These are phyloP conservation scores for Sophora flavescens DNA, from an alignment of 306 rosid genomes.

Conservation along the genomic window DNA sequence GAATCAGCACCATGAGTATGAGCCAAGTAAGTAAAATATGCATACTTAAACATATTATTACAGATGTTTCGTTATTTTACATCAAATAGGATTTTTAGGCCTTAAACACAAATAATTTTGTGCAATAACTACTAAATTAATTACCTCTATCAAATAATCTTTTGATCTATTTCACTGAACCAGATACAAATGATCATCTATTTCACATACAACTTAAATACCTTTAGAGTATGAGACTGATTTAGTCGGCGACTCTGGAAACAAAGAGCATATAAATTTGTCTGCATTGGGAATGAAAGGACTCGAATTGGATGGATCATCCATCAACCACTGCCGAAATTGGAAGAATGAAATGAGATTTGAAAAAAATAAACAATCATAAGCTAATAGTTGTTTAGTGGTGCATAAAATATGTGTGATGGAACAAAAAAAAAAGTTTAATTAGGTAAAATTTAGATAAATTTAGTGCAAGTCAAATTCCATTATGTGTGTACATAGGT, in stretches of 20 bases:
- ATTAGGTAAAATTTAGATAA: too few species aligned
- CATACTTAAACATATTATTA: neutral
- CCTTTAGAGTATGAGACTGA: slow-evolving; percentile 54
- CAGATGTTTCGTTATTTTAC: neutral
- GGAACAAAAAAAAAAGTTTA: too few species aligned
- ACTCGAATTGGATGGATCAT: slow-evolving; percentile 2
- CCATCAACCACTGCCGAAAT: slow-evolving; percentile 52
- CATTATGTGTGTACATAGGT: too few species aligned
- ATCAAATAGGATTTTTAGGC: neutral
- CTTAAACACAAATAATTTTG: neutral
- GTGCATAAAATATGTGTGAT: neutral
- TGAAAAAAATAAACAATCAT: neutral
- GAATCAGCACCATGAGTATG: neutral
- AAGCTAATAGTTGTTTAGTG: neutral
- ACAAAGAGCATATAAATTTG: slow-evolving; percentile 52
- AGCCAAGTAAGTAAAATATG: neutral
- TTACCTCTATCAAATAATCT: neutral
- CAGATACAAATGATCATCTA: too few species aligned
- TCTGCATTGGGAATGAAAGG: slow-evolving; percentile 53
- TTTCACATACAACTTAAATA: neutral
- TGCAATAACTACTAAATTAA: too few species aligned
- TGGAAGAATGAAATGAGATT: neutral
- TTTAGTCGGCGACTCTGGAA: slow-evolving; percentile 52
- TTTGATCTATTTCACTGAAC: too few species aligned
- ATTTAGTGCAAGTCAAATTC: too few species aligned